Evolutionary conservation across 495 filamentous ascomycete species (phyloP).

Genomic region (Massariosphaeria phaeospora): DNA sequence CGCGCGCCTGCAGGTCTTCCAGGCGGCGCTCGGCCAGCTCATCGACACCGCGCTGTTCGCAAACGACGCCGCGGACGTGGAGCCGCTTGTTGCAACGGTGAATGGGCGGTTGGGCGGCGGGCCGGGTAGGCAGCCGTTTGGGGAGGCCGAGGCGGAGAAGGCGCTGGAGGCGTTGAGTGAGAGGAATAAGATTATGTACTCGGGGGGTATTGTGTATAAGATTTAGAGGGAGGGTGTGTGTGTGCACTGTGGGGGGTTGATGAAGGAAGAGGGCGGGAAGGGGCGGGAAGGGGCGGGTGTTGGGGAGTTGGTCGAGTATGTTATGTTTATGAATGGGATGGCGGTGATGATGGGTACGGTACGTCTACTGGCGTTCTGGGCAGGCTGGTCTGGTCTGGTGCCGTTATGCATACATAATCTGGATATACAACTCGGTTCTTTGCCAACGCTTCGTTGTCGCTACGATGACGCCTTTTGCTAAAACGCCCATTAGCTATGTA

Average conservation of each 20-base stretch:
- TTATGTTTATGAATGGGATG: too few relatives aligned
- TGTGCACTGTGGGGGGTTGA: background rate
- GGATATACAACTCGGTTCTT: too few relatives aligned
- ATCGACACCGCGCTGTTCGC: conserved; percentile 74
- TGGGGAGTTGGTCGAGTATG: too few relatives aligned
- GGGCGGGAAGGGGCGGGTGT: too few relatives aligned
- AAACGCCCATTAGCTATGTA: too few relatives aligned
- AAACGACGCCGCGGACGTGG: conserved; percentile 71
- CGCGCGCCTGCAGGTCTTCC: conserved; percentile 66
- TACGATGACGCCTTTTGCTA: too few relatives aligned
- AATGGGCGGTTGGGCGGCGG: conserved; percentile 62
- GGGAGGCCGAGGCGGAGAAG: conserved; percentile 63
- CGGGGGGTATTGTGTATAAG: conserved; percentile 51
- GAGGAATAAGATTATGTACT: conserved; percentile 89
- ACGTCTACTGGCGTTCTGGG: too few relatives aligned
- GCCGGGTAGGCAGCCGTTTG: conserved; percentile 51
- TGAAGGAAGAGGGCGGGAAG: too few relatives aligned
- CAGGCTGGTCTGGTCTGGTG: too few relatives aligned
- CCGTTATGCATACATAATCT: too few relatives aligned
- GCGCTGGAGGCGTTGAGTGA: conserved; percentile 76
- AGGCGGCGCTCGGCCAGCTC: conserved; percentile 70
- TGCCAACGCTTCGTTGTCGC: too few relatives aligned
- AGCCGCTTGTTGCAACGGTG: conserved; percentile 69
- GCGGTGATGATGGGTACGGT: too few relatives aligned
- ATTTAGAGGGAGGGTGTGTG: conserved; percentile 32